Evolutionary conservation across 257 asterid genomes (phyloP).

Genomic region (Ilex asprella): DNA sequence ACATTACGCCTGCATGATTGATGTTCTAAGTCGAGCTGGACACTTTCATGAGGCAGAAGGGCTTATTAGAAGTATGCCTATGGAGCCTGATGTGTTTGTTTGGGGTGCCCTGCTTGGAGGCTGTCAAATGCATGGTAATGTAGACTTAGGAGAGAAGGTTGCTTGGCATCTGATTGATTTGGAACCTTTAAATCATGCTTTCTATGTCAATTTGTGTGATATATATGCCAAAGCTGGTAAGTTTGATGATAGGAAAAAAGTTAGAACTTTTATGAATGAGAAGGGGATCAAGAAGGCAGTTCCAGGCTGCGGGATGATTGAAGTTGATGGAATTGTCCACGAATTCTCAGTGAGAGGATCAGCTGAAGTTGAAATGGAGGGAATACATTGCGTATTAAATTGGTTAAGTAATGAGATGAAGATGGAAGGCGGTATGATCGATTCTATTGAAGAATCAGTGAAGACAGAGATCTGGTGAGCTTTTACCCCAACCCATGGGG

Average conservation of each 20-base stretch:
- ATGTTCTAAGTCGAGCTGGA: slow-evolving; percentile 66
- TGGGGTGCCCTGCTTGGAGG: slow-evolving; percentile 89
- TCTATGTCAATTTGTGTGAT: slow-evolving; percentile 56
- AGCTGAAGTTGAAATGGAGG: slow-evolving; percentile 31
- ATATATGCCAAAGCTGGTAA: slow-evolving; percentile 62
- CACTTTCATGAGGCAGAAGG: slow-evolving; percentile 59
- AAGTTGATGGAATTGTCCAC: slow-evolving; percentile 50
- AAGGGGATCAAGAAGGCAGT: slow-evolving; percentile 40
- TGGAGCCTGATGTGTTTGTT: slow-evolving; percentile 64
- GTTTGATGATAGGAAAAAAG: slow-evolving; percentile 41
- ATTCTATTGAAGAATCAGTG: slow-evolving; percentile 6
- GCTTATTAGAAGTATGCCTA: slow-evolving; percentile 53
- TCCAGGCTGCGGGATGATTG: slow-evolving; percentile 68
- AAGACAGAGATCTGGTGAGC: neutral
- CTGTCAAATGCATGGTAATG: slow-evolving; percentile 63
- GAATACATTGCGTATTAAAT: slow-evolving; percentile 25
- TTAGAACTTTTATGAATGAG: slow-evolving; percentile 51
- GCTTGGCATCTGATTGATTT: slow-evolving; percentile 43
- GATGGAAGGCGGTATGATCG: slow-evolving; percentile 17
- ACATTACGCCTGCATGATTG: slow-evolving; percentile 77
- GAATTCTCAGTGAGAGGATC: slow-evolving; percentile 67
- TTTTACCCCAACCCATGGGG: no score
- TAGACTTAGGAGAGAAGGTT: slow-evolving; percentile 54
- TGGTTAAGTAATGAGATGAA: slow-evolving; percentile 41
- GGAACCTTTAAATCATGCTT: slow-evolving; percentile 71